Percentiles rank a stretch among this genome's conserved stretches.
phyloP scores from a whole-genome alignment of 2,329 filamentous ascomycete genomes.

The Phaeosphaeriaceae sp. region DNA sequence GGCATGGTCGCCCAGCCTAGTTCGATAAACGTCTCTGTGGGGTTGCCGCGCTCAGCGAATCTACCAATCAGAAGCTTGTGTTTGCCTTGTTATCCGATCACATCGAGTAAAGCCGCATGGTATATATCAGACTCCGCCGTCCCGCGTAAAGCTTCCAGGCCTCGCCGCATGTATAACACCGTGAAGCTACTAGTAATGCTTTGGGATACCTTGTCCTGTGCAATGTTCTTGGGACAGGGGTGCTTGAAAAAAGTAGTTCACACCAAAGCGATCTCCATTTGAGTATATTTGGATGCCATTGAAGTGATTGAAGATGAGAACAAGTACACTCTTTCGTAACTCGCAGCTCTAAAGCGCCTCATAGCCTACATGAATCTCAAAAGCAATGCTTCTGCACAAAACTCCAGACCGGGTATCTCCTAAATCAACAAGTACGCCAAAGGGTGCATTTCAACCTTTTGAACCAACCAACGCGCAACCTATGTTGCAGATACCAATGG shows the following conservation, averaged over 20 bases:
- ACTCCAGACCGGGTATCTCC: neutral
- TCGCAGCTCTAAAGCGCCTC: neutral
- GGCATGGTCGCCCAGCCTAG: neutral
- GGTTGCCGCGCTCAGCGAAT: constrained; percentile 16
- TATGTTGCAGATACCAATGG: constrained; percentile 40
- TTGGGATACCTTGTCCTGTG: neutral
- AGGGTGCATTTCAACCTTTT: neutral
- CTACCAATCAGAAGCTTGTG: constrained; percentile 21
- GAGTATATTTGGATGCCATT: too few relatives aligned
- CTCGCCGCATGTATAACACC: neutral
- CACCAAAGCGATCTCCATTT: too few relatives aligned
- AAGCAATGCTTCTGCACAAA: neutral
- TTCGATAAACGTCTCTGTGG: constrained; percentile 35
- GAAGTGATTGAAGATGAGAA: too few relatives aligned
- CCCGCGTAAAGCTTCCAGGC: neutral
- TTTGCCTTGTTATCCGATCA: constrained; percentile 34
- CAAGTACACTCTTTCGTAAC: too few relatives aligned
- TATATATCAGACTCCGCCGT: constrained; percentile 21
- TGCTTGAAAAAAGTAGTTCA: too few relatives aligned
- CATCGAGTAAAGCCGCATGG: constrained; percentile 33
- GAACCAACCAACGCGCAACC: constrained; percentile 2
- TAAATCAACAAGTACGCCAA: neutral
- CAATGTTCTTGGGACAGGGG: neutral
- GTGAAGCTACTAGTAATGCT: neutral
- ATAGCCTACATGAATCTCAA: neutral